Evolutionary conservation across 257 asterid genomes (phyloP).

Genomic region (Solanum stenotomum): DNA sequence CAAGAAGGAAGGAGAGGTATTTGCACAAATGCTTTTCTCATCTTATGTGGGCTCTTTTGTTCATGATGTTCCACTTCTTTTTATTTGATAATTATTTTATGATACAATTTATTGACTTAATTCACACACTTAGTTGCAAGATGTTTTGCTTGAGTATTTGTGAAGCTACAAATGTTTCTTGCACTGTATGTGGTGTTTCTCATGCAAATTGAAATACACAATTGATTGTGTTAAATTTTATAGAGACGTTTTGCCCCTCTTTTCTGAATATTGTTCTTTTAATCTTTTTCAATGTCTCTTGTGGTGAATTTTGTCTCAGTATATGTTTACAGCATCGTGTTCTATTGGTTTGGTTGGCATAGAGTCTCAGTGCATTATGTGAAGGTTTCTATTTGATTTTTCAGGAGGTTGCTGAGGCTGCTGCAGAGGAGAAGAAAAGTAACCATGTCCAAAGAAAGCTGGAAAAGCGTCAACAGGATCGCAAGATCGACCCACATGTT

Average conservation of each 20-base stretch:
- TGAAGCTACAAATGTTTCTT: background rate
- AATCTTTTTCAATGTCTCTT: background rate
- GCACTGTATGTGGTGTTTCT: background rate
- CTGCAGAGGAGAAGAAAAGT: constrained; percentile 37
- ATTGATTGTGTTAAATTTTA: background rate
- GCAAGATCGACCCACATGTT: constrained; percentile 36
- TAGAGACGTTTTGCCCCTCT: background rate
- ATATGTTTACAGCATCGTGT: background rate
- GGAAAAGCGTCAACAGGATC: constrained; percentile 36
- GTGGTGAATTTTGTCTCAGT: background rate
- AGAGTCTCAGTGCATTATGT: background rate
- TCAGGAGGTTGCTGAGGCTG: constrained; percentile 19
- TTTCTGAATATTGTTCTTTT: background rate
- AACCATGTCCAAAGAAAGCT: constrained; percentile 31
- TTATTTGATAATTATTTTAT: background rate
- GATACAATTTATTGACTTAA: background rate
- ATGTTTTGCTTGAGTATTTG: background rate
- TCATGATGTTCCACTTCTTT: background rate
- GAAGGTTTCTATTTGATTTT: background rate
- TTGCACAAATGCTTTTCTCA: background rate
- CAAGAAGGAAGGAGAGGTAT: constrained; percentile 39
- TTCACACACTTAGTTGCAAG: background rate
- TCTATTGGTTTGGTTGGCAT: background rate
- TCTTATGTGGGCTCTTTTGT: background rate
- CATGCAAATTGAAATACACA: background rate